These are phyloP conservation scores for Xylaria sp. DNA, from an alignment of 2,329 filamentous ascomycete species.

Conservation along the genomic window DNA sequence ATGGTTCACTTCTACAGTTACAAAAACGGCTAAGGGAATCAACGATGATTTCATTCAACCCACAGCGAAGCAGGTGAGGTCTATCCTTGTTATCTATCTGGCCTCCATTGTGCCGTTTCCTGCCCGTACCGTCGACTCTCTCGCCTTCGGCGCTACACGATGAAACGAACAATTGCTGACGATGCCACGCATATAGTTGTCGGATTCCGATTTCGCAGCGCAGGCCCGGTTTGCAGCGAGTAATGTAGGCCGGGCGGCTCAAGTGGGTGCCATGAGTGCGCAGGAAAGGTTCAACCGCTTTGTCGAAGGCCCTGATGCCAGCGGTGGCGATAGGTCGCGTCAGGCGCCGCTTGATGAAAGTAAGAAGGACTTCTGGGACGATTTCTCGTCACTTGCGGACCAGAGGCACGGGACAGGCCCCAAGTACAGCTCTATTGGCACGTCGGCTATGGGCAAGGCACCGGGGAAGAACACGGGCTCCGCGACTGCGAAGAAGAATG, in stretches of 20 bases:
- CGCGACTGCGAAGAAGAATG: conserved; percentile 49
- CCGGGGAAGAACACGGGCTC: conserved; percentile 43
- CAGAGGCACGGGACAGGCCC: conserved; percentile 50
- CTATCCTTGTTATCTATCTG: conserved; percentile 30
- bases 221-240: conserved; percentile 66
- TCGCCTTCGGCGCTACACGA: not conserved
- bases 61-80: conserved; percentile 79
- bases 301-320: conserved; percentile 71
- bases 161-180: conserved; percentile 2
- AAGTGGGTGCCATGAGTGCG: conserved; percentile 74
- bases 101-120: not conserved
- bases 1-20: conserved; percentile 88
- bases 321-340: conserved; percentile 39
- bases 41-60: conserved; percentile 93
- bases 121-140: not conserved
- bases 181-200: conserved; percentile 60
- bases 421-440: conserved; percentile 59
- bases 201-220: conserved; percentile 77
- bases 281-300: conserved; percentile 84
- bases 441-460: conserved; percentile 64
- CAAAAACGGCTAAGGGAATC: conserved; percentile 87
- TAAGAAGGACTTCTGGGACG: conserved; percentile 91
- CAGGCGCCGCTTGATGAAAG: conserved; percentile 57
- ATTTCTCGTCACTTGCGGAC: conserved; percentile 76
- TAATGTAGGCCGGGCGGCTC: conserved; percentile 69